Base-by-base conservation (phyloP, 345 rosid genomes). In the Clarkia xantiana region DNA sequence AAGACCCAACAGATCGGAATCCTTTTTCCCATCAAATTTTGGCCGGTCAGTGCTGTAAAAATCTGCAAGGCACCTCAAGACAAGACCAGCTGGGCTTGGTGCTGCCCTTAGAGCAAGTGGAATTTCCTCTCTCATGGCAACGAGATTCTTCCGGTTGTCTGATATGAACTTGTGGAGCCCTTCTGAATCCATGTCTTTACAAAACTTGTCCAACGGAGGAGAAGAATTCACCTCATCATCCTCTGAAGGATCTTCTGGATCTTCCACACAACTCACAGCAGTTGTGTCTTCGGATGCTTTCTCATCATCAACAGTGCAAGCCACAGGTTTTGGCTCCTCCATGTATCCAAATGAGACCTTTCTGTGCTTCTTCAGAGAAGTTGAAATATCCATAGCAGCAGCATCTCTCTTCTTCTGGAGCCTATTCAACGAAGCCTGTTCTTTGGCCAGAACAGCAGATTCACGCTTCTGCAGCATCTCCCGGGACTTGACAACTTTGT, bases 61-160 rank as follows among this genome's bases (percentile, higher is more conserved):
- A 45, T 87, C 84, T 60, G 67, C 80, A 54, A 86, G 65, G 62
- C 95, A 91, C 54, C 80, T 81, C 71, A 91, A 62, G 34, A 91
- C 85, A 70, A 91, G 56, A 15, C 66, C 60, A 7, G 87, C 90
- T 10, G 98, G 98, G 62, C 75, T 73, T 25, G 65, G 75, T 40
- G 96, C 87, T 66, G 82, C 79, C 68, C 66, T 82, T 40, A 91
- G 48, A 14, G 96, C 94, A 70, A 71, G 56, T 20, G 95, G 96
- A 55, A 91, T 86, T 71, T 93, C 99, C 68, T 84, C 94, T 71
- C 72, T 82, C 6, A 93, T 57, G 14, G 79, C 77, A 53, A 81
- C 77, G 69, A 93, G 94, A 68, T 87, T 84, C 94, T 93, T 93
- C 47, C 99, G 96, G 55, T 93, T 84, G 61, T 93, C 96, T 4